Evolutionary conservation across 306 rosid genomes (phyloP).

Genomic region (Trifolium repens): DNA sequence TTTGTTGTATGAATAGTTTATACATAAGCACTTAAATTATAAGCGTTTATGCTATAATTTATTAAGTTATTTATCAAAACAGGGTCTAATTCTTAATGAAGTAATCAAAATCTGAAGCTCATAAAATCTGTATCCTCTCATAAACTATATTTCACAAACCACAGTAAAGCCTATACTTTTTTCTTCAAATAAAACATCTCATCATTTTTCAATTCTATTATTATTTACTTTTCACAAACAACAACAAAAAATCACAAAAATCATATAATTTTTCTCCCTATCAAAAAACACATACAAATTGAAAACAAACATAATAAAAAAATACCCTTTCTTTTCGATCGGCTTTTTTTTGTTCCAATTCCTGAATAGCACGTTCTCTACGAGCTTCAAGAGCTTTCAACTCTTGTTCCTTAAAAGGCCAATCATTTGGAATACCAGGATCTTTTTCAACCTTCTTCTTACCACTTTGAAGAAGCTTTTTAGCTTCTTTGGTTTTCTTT

Average conservation of each 20-base stretch:
- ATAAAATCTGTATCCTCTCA: not conserved
- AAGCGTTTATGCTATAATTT: not conserved
- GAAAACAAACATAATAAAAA: not conserved
- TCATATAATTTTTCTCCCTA: not conserved
- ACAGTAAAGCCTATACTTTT: not conserved
- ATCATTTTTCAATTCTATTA: not conserved
- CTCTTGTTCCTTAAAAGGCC: constrained; percentile 99
- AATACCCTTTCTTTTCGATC: constrained; percentile 93
- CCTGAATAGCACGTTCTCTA: constrained; percentile 70
- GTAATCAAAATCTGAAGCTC: not conserved
- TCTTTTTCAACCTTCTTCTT: constrained; percentile 89
- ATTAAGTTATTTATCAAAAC: not conserved
- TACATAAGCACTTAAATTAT: not conserved
- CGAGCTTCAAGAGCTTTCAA: constrained; percentile 88
- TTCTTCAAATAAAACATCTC: not conserved
- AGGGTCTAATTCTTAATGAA: not conserved
- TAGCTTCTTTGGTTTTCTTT: constrained; percentile 92
- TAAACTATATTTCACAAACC: not conserved
- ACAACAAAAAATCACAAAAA: not conserved
- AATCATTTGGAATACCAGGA: constrained; percentile 97
- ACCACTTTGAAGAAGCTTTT: constrained; percentile 62
- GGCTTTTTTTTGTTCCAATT: constrained; percentile 83
- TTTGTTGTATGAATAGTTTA: too few relatives aligned
- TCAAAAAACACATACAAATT: not conserved
- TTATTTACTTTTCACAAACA: not conserved